Evolutionary conservation across 139 green algal genomes (phyloP), one percentile per base, ranked within the genome.

Genomic region (Spirogloea muscicola): DNA sequence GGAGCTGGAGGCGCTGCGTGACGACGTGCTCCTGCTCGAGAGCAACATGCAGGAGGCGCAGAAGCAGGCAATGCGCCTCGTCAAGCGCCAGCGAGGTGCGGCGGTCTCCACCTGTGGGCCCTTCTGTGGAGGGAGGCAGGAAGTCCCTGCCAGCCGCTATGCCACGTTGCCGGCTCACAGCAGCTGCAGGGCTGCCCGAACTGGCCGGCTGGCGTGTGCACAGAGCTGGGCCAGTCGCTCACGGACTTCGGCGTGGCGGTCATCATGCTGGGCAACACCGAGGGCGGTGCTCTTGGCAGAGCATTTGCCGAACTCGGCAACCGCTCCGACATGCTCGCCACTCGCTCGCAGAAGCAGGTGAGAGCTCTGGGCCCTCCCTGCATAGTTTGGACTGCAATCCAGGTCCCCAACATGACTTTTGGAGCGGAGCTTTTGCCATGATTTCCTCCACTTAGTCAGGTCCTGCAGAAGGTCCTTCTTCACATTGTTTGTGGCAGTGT

Each of bases 21-120:
- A 92, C 36, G 96, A 96, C 79, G 79, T 96, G 33, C 72, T 76
- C 36, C 63, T 82, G 34, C 87, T 98, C 52, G 93, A 97, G 77
- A 51, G 55, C 0, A 91, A 96, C 76, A 72, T 96, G 52, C 74
- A 48, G 1, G 92, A 97, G 81, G 89, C 86, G 9, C 89, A 93
- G 63, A 51, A 86, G 25, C 88, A 96, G 69, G 84, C 85, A 0
- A 72, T 74, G 2, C 78, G 91, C 16, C 83, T 96, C 31, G 84
- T 91, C 25, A 59, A 61, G 6, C 52, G 68, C 3, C 74, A 82
- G 34, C 49, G 58, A 49, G 66, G 72, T 80, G 63, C 39, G 39
- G 3, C 25, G 3, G 65, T 9, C 36, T 66, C 21, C 46, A 21
- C 46, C 21, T 55, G 21, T 31, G 46, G 46, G 46, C 21, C 46